Evolutionary conservation across 768 basidiomycete species (phyloP).

Genomic region (Amanita subjunquillea): DNA sequence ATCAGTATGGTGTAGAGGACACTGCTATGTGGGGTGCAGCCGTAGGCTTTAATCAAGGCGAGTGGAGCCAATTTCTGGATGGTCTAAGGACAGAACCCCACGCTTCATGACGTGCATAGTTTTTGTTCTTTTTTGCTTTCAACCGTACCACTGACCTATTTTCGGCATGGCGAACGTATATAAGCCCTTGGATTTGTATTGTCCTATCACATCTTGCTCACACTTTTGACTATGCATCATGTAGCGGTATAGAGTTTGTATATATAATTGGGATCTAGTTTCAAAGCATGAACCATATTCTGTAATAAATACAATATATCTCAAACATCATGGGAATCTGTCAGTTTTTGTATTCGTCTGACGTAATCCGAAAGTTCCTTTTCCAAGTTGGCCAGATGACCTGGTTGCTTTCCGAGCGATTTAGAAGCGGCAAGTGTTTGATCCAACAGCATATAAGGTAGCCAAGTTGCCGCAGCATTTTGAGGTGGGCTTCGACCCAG

Average conservation of each 20-base stretch:
- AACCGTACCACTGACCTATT: constrained; percentile 6
- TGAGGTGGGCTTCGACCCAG: constrained; percentile 42
- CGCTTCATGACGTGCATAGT: constrained; percentile 17
- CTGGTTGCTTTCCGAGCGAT: constrained; percentile 37
- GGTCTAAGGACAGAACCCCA: constrained; percentile 44
- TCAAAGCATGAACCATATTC: not conserved
- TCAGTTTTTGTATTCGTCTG: constrained; percentile 60
- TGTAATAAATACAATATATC: constrained; percentile 7
- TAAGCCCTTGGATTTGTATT: constrained; percentile 10
- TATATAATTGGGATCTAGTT: constrained; percentile 10
- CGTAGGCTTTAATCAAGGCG: constrained; percentile 64
- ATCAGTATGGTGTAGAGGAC: constrained; percentile 47
- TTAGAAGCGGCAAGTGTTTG: constrained; percentile 64
- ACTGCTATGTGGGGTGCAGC: constrained; percentile 66
- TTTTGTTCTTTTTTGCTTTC: constrained; percentile 1
- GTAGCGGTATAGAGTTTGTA: constrained; percentile 25
- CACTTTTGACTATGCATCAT: constrained; percentile 14
- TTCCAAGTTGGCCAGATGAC: constrained; percentile 42
- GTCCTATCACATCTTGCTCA: constrained; percentile 7
- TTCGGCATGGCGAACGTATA: not conserved
- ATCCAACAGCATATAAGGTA: constrained; percentile 79
- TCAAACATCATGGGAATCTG: constrained; percentile 21
- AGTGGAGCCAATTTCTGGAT: constrained; percentile 60
- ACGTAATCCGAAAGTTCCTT: constrained; percentile 52
- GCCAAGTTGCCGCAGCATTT: constrained; percentile 57